Conservation (phyloP, 768 basidiomycete genomes). For the Termitomyces sp. region DNA sequence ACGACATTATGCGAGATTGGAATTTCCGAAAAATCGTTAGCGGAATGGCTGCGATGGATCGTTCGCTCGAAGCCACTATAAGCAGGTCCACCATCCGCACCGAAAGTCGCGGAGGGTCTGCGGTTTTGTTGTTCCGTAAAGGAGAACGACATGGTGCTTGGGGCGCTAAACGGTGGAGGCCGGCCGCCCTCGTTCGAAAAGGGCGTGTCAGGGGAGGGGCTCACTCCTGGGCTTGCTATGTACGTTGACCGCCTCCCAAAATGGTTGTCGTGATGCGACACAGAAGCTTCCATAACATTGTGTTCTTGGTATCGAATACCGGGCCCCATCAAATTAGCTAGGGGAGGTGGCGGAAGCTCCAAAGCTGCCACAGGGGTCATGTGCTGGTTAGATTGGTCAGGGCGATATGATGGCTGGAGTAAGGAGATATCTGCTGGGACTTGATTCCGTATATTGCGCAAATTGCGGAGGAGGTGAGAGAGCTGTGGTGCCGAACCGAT, state of each 20-base stretch:
- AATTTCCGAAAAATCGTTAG: constrained; percentile 17
- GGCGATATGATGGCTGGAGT: constrained; percentile 31
- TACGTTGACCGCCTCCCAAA: constrained; percentile 23
- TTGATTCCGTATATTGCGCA: constrained; percentile 38
- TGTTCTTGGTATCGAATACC: constrained; percentile 22
- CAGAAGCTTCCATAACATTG: constrained; percentile 16
- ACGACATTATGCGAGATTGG: constrained; percentile 20
- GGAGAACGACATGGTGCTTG: constrained; percentile 11
- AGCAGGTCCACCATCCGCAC: neutral
- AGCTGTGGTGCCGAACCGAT: constrained; percentile 61
- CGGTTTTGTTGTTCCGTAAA: constrained; percentile 8
- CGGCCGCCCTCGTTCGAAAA: constrained; percentile 13
- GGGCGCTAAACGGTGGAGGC: constrained; percentile 20
- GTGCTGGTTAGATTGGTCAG: constrained; percentile 17
- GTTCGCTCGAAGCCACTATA: constrained; percentile 10
- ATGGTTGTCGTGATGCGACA: constrained; percentile 13
- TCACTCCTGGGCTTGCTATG: constrained; percentile 2
- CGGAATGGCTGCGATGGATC: constrained; percentile 8
- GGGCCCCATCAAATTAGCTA: constrained; percentile 23
- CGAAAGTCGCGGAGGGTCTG: constrained; percentile 3
- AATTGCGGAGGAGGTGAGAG: constrained; percentile 45
- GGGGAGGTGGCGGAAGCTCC: constrained; percentile 36
- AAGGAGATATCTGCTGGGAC: constrained; percentile 28
- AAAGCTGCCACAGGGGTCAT: constrained; percentile 23
- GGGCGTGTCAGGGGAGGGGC: constrained; percentile 10